Base-by-base conservation (phyloP, 2,329 filamentous ascomycete genomes). In the Neofusicoccum ribis region DNA sequence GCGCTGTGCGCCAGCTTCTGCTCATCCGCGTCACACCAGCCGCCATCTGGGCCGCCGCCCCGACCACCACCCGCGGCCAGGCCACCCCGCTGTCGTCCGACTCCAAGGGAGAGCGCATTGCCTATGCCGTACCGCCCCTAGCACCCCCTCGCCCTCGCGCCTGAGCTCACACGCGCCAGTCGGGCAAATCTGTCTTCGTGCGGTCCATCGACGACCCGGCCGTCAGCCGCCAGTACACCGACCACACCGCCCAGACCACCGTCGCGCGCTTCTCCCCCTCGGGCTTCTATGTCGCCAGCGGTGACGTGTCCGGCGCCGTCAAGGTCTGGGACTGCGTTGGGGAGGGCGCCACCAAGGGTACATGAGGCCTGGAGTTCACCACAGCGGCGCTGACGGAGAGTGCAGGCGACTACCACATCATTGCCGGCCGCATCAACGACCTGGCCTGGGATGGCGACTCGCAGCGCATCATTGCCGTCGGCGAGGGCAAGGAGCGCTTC, bases 391-490 rank as follows among this genome's bases (percentile, higher is more conserved):
- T 56, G 43, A 54, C 46, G 34, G 46, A n/a, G 11, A 37, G 15
- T 56, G 41, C 68, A 85, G 85, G 93, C 70, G 94, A 98, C 79
- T 98, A 97, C 79, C 86, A 88, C 74, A 97, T 98, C 79, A 93
- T 98, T 73, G 93, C 91, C 39, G 95, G 95, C 12, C 90, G 92
- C 63, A 94, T 99, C 80, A 96, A 97, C 76, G 95, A 99, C 77
- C 88, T 99, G 69, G 94, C 93, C 1, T 99, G 95, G 93, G 95
- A 98, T 73, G 94, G 93, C 65, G 95, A 99, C 79, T 96, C 91
- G 67, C 93, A 97, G 82, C 90, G 95, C 58, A 90, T 99, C 74
- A 97, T 98, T 73, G 95, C 94, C 3, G 94, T 99, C 5, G 95
- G 95, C 50, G 91, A 98, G 72, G 95, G 95, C 60, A 93, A 94